A percentile compares a stretch with the other conserved stretches of the same genome.
phyloP scores from a whole-genome alignment of 148 eudicot genomes.

The Rhododendron ovatum region DNA sequence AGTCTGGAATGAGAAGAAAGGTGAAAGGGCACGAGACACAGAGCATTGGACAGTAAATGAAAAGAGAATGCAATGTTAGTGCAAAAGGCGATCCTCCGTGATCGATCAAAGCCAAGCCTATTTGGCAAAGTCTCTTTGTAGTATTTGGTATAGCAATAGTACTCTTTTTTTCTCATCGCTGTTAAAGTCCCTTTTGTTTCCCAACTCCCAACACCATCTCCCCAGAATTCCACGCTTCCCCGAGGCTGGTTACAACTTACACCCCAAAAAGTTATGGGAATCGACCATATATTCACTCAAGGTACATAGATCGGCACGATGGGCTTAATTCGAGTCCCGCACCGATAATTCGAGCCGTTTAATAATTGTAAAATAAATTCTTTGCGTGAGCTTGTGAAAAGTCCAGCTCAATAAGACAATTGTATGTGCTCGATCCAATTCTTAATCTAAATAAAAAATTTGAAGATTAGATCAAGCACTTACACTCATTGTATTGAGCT shows the following conservation, averaged over 20 bases:
- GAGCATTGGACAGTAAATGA: neutral
- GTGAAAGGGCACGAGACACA: constrained; percentile 7
- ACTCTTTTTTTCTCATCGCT: neutral
- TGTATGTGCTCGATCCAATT: too few species aligned
- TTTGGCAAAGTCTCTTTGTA: neutral
- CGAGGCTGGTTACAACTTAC: neutral
- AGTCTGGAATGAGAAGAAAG: constrained; percentile 5
- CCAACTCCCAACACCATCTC: neutral
- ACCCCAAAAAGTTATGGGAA: too few species aligned
- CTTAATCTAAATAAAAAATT: too few species aligned
- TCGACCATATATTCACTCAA: too few species aligned
- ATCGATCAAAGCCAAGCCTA: neutral
- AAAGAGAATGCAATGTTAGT: neutral
- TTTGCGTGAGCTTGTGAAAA: too few species aligned
- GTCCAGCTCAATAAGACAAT: too few species aligned
- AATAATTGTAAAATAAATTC: too few species aligned
- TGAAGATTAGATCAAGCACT: too few species aligned
- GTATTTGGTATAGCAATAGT: neutral
- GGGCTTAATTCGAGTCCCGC: rapidly evolving
- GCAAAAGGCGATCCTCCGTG: constrained; percentile 3
- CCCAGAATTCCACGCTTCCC: constrained; percentile 5
- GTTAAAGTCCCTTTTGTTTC: constrained; percentile 3
- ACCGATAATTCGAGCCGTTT: too few species aligned
- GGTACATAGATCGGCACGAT: too few species aligned
- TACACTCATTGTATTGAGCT: too few species aligned